Base-by-base conservation (phyloP, 2,329 filamentous ascomycete species). In the Aciculosporium take region DNA sequence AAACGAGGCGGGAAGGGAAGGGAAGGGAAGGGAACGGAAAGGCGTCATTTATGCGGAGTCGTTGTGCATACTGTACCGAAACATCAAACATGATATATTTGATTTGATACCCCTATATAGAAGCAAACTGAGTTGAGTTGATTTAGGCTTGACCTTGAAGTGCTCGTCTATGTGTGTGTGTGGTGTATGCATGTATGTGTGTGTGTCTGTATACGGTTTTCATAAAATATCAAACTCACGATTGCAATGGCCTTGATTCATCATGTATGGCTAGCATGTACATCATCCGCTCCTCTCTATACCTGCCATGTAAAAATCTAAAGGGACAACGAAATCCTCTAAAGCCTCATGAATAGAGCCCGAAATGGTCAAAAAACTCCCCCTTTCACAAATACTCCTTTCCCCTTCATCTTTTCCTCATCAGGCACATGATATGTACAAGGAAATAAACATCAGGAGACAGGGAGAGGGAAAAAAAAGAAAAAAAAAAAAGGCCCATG, bases 81-180 rank as follows among this genome's bases (percentile, higher is more conserved):
- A 28, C n/a, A 32, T 32, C 30, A 18, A 37, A 37, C 35, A 37
- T 37, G 23, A 37, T 27, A 27, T 25, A 17, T 23, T 40, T 34
- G 31, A 40, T 29, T 35, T 34, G 39, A 40, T 40, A 41, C 39
- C 39, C 39, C 32, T 13, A 20, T 7, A 29, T 29, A 35, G 24
- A 40, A 33, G 32, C 17, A 33, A 20, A 27, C 5, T 29, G 3
- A 13, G 24, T 33, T 13, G 18, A 21, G 12, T 20, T 21, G 13
- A 21, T 33, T n/a, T n/a, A n/a, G n/a, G n/a, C n/a, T n/a, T n/a
- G n/a, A n/a, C n/a, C n/a, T n/a, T n/a, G n/a, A 15, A n/a, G 3
- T 21, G 17, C 25, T 9, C 32, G n/a, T 39, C 7, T 18, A 17
- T 5, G 12, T 27, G 8, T 39, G n/a, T 24, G 31, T 33, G 7